phyloP scores from a whole-genome alignment of 805 yeast species.

The Metschnikowia gruessii region DNA sequence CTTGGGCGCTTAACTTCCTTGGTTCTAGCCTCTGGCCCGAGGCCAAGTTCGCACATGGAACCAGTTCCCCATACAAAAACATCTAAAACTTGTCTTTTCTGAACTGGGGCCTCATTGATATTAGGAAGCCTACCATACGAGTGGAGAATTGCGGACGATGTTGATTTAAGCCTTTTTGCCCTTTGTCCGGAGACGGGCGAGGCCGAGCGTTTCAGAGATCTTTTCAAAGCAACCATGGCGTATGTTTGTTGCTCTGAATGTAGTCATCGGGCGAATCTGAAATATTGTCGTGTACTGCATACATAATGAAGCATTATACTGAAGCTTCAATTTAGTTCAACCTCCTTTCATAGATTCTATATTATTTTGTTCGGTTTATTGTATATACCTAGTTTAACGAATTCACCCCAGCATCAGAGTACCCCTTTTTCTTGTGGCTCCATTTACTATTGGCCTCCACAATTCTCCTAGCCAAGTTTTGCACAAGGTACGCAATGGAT shows the following conservation, averaged over 20 bases:
- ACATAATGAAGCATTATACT: neutral
- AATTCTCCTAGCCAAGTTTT: constrained; percentile 33
- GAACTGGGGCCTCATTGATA: constrained; percentile 39
- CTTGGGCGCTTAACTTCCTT: constrained; percentile 96
- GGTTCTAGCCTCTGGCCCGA: constrained; percentile 91
- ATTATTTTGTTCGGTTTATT: neutral
- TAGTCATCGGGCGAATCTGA: neutral
- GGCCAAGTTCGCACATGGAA: constrained; percentile 94
- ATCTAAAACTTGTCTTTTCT: constrained; percentile 54
- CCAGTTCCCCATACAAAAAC: constrained; percentile 96
- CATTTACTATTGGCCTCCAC: constrained; percentile 42
- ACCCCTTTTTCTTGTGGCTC: constrained; percentile 40
- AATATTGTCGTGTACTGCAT: constrained; percentile 4
- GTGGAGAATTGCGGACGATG: constrained; percentile 45
- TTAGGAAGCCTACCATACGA: constrained; percentile 48
- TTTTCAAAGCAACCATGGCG: constrained; percentile 43
- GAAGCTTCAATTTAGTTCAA: no score
- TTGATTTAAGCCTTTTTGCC: constrained; percentile 27
- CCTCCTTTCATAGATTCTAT: no score
- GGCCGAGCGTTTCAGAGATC: constrained; percentile 32
- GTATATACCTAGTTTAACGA: constrained; percentile 26
- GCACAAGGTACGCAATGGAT: constrained; percentile 64
- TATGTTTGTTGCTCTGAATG: neutral
- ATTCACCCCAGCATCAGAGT: constrained; percentile 33
- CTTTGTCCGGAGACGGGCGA: constrained; percentile 19